Evolutionary conservation across 768 basidiomycete genomes (phyloP).

Genomic region (Suillus luteus): DNA sequence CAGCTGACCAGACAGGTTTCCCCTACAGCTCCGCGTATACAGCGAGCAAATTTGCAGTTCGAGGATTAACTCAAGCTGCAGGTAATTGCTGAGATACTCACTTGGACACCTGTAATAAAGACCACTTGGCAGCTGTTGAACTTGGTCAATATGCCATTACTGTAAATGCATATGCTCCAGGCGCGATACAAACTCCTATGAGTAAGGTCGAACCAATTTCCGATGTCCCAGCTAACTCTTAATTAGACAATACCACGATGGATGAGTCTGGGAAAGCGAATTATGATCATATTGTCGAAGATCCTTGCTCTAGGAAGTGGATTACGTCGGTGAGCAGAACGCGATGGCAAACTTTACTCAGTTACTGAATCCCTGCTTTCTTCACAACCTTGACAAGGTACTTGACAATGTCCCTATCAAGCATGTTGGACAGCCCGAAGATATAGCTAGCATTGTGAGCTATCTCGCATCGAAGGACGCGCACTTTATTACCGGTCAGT

Average conservation of each 20-base stretch:
- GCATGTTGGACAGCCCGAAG: constrained; percentile 30
- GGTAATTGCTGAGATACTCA: constrained; percentile 26
- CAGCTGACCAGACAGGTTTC: neutral
- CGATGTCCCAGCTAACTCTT: constrained; percentile 1
- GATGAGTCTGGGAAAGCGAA: constrained; percentile 15
- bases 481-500: constrained; percentile 36
- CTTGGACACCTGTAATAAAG: neutral
- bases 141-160: constrained; percentile 38
- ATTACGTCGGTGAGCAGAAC: constrained; percentile 21
- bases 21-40: constrained; percentile 29
- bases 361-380: neutral
- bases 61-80: constrained; percentile 42
- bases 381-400: constrained; percentile 15
- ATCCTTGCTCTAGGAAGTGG: constrained; percentile 23
- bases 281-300: neutral
- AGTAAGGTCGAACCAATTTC: constrained; percentile 21
- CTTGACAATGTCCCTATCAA: constrained; percentile 16
- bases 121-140: constrained; percentile 25
- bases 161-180: constrained; percentile 44
- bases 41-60: constrained; percentile 44
- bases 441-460: constrained; percentile 36
- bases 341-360: constrained; percentile 5
- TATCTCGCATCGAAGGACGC: constrained; percentile 38
- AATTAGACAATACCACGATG: constrained; percentile 15
- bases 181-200: constrained; percentile 32